A percentile compares a stretch with the other conserved stretches of the same genome.
Conservation (phyloP, 2,329 filamentous ascomycete genomes). For the Calonectria leucothoes region DNA sequence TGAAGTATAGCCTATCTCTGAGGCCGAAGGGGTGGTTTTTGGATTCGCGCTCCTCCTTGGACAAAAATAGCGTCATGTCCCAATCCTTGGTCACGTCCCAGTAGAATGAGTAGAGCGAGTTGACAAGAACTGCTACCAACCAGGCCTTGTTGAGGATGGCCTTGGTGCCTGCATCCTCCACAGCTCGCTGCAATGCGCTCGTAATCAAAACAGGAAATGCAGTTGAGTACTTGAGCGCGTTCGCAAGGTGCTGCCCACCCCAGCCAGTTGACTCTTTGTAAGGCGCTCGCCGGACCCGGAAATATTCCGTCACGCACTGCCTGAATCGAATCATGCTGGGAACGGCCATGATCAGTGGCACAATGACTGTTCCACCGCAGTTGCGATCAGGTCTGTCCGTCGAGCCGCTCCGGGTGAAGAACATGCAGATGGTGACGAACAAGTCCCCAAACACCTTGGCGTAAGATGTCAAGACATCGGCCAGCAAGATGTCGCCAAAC, state of each 20-base stretch:
- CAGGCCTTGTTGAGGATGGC: constrained; percentile 67
- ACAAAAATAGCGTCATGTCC: constrained; percentile 87
- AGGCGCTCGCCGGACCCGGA: constrained; percentile 72
- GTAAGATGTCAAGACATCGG: constrained; percentile 95
- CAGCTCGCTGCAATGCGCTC: constrained; percentile 77
- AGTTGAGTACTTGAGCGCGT: constrained; percentile 93
- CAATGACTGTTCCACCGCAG: constrained; percentile 82
- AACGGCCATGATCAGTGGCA: constrained; percentile 85
- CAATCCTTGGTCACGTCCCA: constrained; percentile 98
- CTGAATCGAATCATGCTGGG: constrained; percentile 89
- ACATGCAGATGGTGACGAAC: constrained; percentile 93
- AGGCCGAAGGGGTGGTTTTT: constrained; percentile 81
- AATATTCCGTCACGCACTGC: constrained; percentile 91
- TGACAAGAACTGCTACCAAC: constrained; percentile 80
- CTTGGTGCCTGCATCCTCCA: constrained; percentile 54
- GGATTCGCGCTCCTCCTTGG: constrained; percentile 65
- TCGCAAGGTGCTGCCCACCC: constrained; percentile 90
- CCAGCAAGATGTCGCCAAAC: constrained; percentile 92
- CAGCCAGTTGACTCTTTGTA: constrained; percentile 71
- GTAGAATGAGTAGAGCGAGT: constrained; percentile 96
- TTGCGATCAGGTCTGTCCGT: constrained; percentile 84
- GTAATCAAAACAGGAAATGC: constrained; percentile 93
- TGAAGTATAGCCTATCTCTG: constrained; percentile 79
- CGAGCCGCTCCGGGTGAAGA: constrained; percentile 76
- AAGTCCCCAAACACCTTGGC: constrained; percentile 92